These are phyloP conservation scores for Colletotrichum costaricense DNA, from an alignment of 2,329 filamentous ascomycete species.

Conservation along the genomic window DNA sequence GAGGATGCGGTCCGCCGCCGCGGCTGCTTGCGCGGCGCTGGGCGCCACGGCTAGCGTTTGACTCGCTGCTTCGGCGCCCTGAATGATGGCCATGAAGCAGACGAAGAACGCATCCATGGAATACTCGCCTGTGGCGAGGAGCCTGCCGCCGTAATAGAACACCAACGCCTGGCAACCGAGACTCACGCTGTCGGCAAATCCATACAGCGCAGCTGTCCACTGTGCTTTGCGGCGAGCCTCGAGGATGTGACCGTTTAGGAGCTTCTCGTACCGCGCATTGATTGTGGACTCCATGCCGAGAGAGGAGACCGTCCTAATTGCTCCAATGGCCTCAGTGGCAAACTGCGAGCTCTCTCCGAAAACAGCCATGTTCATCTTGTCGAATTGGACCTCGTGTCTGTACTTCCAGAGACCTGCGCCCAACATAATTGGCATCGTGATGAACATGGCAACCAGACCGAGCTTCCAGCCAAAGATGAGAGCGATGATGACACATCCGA, in stretches of 20 bases:
- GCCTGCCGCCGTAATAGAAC: conserved; percentile 60
- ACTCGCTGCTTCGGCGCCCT: conserved; percentile 75
- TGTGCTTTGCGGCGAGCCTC: conserved; percentile 45
- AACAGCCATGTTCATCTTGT: conserved; percentile 66
- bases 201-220: conserved; percentile 47
- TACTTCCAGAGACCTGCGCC: conserved; percentile 51
- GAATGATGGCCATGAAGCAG: conserved; percentile 74
- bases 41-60: conserved; percentile 76
- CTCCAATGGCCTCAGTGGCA: conserved; percentile 70
- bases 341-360: conserved; percentile 72
- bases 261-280: conserved; percentile 47
- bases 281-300: conserved; percentile 71
- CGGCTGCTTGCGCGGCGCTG: conserved; percentile 70
- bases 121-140: conserved; percentile 44
- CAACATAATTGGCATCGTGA: conserved; percentile 48
- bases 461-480: conserved; percentile 51
- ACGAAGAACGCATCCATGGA: conserved; percentile 62
- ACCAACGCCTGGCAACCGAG: conserved; percentile 59
- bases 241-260: conserved; percentile 48
- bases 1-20: conserved; percentile 71
- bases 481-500: conserved; percentile 44
- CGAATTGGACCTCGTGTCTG: conserved; percentile 64
- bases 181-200: conserved; percentile 51
- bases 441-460: conserved; percentile 49
- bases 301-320: conserved; percentile 71